Evolutionary conservation across 768 basidiomycete species (phyloP), one percentile per base, ranked within the genome.

Genomic region (Rhizopogon rudus): DNA sequence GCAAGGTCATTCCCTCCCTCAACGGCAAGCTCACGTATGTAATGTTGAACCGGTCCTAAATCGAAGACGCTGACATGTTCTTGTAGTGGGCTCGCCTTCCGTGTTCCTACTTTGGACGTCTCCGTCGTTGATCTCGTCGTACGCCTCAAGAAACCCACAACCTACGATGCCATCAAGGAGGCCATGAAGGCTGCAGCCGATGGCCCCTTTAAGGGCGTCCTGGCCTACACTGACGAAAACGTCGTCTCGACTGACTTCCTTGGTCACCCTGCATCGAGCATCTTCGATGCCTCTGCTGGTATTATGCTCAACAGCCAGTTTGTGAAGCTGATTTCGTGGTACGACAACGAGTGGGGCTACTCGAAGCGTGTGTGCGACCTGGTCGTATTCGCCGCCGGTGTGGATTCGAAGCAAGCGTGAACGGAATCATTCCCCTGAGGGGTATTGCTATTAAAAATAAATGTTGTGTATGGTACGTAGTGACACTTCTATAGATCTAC

Each of bases 121-220:
- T 98, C 96, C 63, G 96, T 98, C 64, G 95, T 98, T 70, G 96
- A 99, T 77, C 86, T 99, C 61, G 93, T 95, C 62, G 92, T 86
- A 64, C 92, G 96, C 66, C 79, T 91, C 64, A 88, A 92, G 77
- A 97, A 91, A 79, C 63, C 73, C 53, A 86, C 94, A 6, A 70
- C 82, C 25, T 99, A 98, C 77, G 91, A 93, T 3, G 78, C 91
- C 57, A 97, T 99, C 87, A 97, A 95, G 83, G 70, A 71, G 3
- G 83, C 82, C 61, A 61, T 98, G 70, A 91, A 90, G 81, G 79
- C 75, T 54, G 95, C 96, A 45, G 75, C 93, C 44, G 77, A 84
- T 61, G 82, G 82, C 53, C 72, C 76, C 35, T 77, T 86, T 72
- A 83, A 84, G 73, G 89, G 86, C 58, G 81, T 94, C 68, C 60